Evolutionary conservation across 2,329 filamentous ascomycete genomes (phyloP).

Genomic region (Zymoseptoria ardabiliae): DNA sequence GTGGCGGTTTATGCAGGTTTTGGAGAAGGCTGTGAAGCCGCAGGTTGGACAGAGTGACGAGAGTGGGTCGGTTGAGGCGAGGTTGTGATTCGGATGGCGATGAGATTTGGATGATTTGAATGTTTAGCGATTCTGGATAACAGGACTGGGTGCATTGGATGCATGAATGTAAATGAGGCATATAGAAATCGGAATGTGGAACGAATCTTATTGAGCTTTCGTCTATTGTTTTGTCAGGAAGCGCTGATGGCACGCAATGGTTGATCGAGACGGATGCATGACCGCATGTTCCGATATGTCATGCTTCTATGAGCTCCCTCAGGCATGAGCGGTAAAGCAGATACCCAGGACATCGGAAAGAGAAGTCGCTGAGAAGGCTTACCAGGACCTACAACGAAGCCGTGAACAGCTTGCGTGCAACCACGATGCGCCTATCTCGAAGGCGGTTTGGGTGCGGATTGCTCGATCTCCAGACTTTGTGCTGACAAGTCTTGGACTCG

Average conservation of each 20-base stretch:
- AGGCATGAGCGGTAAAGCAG: too few relatives aligned
- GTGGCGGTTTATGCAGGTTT: slow-evolving; percentile 51
- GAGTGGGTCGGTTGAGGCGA: slow-evolving; percentile 7
- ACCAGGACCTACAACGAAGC: too few relatives aligned
- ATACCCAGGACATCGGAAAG: too few relatives aligned
- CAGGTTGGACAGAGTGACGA: neutral
- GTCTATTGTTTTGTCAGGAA: too few relatives aligned
- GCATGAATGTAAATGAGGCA: neutral
- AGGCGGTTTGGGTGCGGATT: neutral
- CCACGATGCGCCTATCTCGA: neutral
- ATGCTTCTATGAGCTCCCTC: too few relatives aligned
- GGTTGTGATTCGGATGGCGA: slow-evolving; percentile 1
- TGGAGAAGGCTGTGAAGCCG: slow-evolving; percentile 36
- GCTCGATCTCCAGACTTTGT: too few relatives aligned
- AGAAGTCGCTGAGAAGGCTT: too few relatives aligned
- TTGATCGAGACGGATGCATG: neutral
- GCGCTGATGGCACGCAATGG: neutral
- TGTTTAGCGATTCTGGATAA: neutral
- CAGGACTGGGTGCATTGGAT: neutral
- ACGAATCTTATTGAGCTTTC: neutral
- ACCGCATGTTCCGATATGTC: too few relatives aligned
- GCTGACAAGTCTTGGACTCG: too few relatives aligned
- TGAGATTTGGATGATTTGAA: neutral
- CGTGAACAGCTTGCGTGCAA: too few relatives aligned
- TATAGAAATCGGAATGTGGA: neutral